These are phyloP conservation scores for Rubroboletus satanas DNA, from an alignment of 768 basidiomycete species.

Conservation along the genomic window DNA sequence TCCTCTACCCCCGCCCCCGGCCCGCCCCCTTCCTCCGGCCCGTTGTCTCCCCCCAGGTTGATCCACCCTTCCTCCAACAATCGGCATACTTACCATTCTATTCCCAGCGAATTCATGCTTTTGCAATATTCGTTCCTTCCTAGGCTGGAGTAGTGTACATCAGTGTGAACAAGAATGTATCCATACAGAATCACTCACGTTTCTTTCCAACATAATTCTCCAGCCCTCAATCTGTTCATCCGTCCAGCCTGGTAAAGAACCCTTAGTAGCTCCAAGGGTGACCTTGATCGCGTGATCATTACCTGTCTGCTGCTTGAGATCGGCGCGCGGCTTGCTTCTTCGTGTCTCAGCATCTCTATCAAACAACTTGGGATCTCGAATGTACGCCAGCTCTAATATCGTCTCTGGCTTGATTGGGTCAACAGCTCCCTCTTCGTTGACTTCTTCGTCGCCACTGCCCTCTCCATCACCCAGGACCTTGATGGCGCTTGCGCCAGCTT, in stretches of 20 bases:
- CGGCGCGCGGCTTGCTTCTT: conserved; percentile 59
- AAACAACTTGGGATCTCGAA: conserved; percentile 71
- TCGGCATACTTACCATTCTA: conserved; percentile 22
- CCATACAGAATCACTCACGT: conserved; percentile 49
- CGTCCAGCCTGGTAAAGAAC: conserved; percentile 49
- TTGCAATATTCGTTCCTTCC: conserved; percentile 67
- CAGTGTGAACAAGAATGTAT: conserved; percentile 7
- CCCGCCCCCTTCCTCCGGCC: conserved; percentile 1
- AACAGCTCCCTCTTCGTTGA: conserved; percentile 24
- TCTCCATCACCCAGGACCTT: conserved; percentile 58
- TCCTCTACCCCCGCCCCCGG: conserved; percentile 32
- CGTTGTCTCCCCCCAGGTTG: conserved; percentile 14
- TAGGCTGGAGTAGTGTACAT: conserved; percentile 44
- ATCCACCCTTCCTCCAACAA: neutral
- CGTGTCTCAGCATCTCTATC: conserved; percentile 72
- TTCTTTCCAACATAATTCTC: conserved; percentile 83
- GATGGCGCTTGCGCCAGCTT: conserved; percentile 37
- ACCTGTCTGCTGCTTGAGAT: conserved; percentile 70
- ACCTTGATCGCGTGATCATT: conserved; percentile 11
- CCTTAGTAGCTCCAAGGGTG: neutral
- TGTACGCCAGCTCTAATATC: conserved; percentile 72
- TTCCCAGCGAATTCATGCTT: conserved; percentile 80
- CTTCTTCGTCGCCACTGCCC: conserved; percentile 40
- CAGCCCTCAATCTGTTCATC: conserved; percentile 93
- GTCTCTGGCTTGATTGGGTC: conserved; percentile 46